Base-by-base conservation (phyloP, 345 rosid genomes). In the Eucalyptus urophylla region DNA sequence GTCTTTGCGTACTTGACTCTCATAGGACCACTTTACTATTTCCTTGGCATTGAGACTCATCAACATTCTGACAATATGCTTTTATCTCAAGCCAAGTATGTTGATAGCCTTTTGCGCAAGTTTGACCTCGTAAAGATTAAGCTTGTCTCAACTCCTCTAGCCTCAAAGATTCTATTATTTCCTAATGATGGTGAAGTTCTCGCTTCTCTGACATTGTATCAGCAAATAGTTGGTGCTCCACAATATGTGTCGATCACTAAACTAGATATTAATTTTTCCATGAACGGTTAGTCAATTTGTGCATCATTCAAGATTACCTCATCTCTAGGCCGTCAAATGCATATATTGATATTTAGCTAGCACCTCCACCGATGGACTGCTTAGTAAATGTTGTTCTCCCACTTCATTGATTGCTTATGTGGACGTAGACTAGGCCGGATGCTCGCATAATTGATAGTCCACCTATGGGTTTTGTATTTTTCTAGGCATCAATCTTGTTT, bases 361-460 rank as follows among this genome's bases (percentile, higher is more conserved):
- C 14, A 25, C 6, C 14, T 11, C 31, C 31, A 60, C 31, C 31
- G 0, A 60, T 60, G 67, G 67, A 60, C 1, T 60, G 15, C 67
- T 60, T 2, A 25, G 1, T 60, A 27, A 25, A 6, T 12, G 67
- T 25, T 60, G 31, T 60, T 25, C n/a, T 25, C n/a, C 67, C 3
- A 60, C 67, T 60, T 58, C n/a, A 58, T 58, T 11, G 15, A 25
- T 6, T 60, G 1, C 15, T 60, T 60, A 60, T 60, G 67, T 1
- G 1, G 2, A 58, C 25, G 0, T 3, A 60, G n/a, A 58, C 65
- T 5, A 58, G n/a, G 65, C 14, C 3, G 0, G 2, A 58, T 58
- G n/a, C 67, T 60, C 0, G 1, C 1, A 60, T 25, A 25, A 7
- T 60, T 3, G 3, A 60, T 2, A 27, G 22, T 60, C 31, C 67